Base-by-base conservation (phyloP, 2,329 filamentous ascomycete species). In the Calonectria pseudoreteaudii region DNA sequence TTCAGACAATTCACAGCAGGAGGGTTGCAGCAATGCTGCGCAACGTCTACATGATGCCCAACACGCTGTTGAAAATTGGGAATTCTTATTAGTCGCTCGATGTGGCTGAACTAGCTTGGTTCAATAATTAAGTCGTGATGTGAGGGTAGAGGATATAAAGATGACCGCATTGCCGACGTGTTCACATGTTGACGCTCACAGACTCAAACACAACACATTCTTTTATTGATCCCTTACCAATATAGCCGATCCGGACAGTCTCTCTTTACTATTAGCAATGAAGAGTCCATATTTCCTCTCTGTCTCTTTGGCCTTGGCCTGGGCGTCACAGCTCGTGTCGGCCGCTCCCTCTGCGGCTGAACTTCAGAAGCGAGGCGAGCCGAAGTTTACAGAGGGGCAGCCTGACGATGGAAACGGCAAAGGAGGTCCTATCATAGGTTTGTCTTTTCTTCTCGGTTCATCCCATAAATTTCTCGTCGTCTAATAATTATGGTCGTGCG, bases 341-440 rank as follows among this genome's bases (percentile, higher is more conserved):
- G 76, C 76, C 1, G 76, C 77, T 20, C 77, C 77, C 0, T 72
- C 71, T n/a, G 30, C 52, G 14, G 31, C 18, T 3, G 72, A 77
- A 1, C 49, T 71, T 14, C 53, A 75, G 18, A 73, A 75, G n/a
- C 79, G 79, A 28, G 78, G 75, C 52, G 79, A 79, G 11, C 76
- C 75, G 41, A 77, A 80, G 58, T 91, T 77, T 16, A 50, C 68
- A 7, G 2, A 74, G 14, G 68, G 67, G 28, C n/a, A 64, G 14
- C 58, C 74, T 2, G 74, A 80, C 10, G 69, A 72, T 53, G 74
- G 64, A 34, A 87, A 87, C 34, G 90, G 90, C 47, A 92, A 91
- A 78, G 91, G 92, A 2, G 90, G 85, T 23, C 88, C 88, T 0
- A 86, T 93, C 31, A 79, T 89, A 44, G 91, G 92, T 92, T 85